Percentiles rank a stretch among this genome's conserved stretches.
phyloP scores from a whole-genome alignment of 192 early-diverging fungal genomes.

The Radiomyces spectabilis region DNA sequence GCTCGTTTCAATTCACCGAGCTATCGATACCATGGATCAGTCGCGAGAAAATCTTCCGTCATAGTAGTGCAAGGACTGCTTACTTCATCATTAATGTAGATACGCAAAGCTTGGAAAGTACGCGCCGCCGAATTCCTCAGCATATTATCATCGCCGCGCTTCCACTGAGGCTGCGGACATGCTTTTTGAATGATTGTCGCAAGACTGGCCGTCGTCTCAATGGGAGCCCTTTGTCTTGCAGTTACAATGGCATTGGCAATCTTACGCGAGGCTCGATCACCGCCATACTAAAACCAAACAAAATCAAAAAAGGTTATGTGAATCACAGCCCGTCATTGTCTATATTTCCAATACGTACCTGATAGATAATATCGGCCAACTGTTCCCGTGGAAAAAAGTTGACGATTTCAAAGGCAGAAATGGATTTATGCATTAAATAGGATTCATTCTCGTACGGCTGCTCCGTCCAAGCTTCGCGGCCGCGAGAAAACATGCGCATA shows the following conservation, averaged over 20 bases:
- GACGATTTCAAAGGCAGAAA: constrained; percentile 56
- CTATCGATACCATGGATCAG: not conserved
- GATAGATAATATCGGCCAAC: constrained; percentile 54
- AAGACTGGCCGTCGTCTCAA: constrained; percentile 50
- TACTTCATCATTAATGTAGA: constrained; percentile 68
- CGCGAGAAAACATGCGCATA: constrained; percentile 62
- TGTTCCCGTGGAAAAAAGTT: constrained; percentile 55
- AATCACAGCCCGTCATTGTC: not conserved
- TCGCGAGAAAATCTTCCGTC: too few relatives aligned
- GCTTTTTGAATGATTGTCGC: constrained; percentile 45
- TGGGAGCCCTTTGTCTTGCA: constrained; percentile 36
- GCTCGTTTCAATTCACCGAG: constrained; percentile 48
- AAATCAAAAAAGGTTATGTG: not conserved
- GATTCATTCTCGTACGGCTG: constrained; percentile 11
- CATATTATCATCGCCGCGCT: constrained; percentile 33
- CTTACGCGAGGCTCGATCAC: constrained; percentile 50
- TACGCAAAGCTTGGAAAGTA: constrained; percentile 54
- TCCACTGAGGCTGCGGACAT: constrained; percentile 32
- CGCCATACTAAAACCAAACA: constrained; percentile 40
- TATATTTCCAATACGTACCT: constrained; percentile 13
- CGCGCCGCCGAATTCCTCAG: constrained; percentile 46
- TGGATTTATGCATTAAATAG: constrained; percentile 21
- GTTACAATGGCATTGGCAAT: constrained; percentile 58
- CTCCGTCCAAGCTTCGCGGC: not conserved
- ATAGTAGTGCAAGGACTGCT: too few relatives aligned